Evolutionary conservation across 306 rosid genomes (phyloP).

Genomic region (Vicia faba): DNA sequence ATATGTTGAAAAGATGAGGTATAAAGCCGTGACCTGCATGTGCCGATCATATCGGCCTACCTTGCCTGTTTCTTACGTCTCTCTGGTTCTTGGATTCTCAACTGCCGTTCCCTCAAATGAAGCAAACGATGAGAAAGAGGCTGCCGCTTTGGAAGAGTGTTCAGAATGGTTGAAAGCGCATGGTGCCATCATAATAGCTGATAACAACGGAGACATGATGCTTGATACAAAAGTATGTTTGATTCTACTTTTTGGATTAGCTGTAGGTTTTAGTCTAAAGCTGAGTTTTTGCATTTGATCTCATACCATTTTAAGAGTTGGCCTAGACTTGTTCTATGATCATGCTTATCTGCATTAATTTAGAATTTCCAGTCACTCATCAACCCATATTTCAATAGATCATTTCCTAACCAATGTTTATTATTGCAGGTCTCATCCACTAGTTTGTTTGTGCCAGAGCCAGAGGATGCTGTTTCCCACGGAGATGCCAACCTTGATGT

Average conservation of each 20-base stretch:
- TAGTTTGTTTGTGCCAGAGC: conserved; percentile 80
- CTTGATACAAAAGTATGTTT: conserved; percentile 79
- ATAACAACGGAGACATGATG: conserved; percentile 68
- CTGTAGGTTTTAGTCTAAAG: neutral
- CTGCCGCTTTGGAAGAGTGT: conserved; percentile 77
- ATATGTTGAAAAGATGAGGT: conserved; percentile 93
- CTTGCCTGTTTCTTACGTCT: conserved; percentile 71
- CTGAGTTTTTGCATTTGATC: neutral
- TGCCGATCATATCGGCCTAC: conserved; percentile 96
- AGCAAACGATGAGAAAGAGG: conserved; percentile 57
- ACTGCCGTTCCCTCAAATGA: conserved; percentile 41
- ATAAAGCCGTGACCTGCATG: conserved; percentile 87
- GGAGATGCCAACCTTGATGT: conserved; percentile 94
- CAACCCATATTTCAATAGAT: neutral
- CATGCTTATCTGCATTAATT: neutral
- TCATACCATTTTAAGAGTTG: neutral
- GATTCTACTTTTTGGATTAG: conserved; percentile 19
- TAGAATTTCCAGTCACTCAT: neutral
- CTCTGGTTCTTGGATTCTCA: conserved; percentile 84
- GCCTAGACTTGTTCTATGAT: neutral
- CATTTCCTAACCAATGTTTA: conserved; percentile 12
- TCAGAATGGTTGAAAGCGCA: conserved; percentile 93
- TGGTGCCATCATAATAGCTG: conserved; percentile 68
- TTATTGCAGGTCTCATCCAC: conserved; percentile 74
- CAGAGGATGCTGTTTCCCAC: conserved; percentile 90